Percentiles rank a stretch among this genome's conserved stretches.
These are phyloP conservation scores for Venturia pyrina DNA, from an alignment of 2,329 filamentous ascomycete species.

Conservation along the genomic window DNA sequence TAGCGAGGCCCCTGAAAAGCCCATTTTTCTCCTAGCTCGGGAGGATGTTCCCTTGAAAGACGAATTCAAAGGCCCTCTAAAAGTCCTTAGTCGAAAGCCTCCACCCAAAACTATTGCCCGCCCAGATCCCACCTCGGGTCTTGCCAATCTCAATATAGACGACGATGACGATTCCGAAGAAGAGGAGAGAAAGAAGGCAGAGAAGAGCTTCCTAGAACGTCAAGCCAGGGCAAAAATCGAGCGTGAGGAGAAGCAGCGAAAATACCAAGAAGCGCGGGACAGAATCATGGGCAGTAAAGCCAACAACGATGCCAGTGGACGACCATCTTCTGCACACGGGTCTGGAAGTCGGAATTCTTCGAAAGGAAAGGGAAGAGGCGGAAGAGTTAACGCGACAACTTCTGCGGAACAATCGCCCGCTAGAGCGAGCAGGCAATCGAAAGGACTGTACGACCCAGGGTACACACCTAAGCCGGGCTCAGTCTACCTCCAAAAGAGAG, in stretches of 20 bases:
- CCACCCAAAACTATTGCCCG: constrained; percentile 40
- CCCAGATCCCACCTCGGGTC: constrained; percentile 31
- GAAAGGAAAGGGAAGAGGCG: constrained; percentile 27
- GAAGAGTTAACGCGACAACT: constrained; percentile 14
- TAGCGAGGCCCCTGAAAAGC: constrained; percentile 64
- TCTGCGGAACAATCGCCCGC: constrained; percentile 26
- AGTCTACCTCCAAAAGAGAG: constrained; percentile 34
- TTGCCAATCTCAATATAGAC: constrained; percentile 38
- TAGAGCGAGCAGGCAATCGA: constrained; percentile 19
- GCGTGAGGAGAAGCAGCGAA: constrained; percentile 78
- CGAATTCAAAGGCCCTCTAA: constrained; percentile 73
- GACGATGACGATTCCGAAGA: constrained; percentile 56
- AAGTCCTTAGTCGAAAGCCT: constrained; percentile 76
- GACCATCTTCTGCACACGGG: constrained; percentile 12
- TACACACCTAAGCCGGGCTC: constrained; percentile 56
- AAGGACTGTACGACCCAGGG: constrained; percentile 68
- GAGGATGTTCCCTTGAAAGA: constrained; percentile 54
- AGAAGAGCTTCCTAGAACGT: constrained; percentile 65
- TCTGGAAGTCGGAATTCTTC: constrained; percentile 14
- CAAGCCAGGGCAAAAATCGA: constrained; percentile 68
- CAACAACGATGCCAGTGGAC: not conserved
- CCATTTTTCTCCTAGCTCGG: constrained; percentile 63
- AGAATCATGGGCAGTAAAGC: constrained; percentile 61
- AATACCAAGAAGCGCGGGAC: constrained; percentile 80
- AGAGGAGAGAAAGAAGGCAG: constrained; percentile 47